phyloP scores from a whole-genome alignment of 2,329 filamentous ascomycete species.

The Sporothrix curviconia region DNA sequence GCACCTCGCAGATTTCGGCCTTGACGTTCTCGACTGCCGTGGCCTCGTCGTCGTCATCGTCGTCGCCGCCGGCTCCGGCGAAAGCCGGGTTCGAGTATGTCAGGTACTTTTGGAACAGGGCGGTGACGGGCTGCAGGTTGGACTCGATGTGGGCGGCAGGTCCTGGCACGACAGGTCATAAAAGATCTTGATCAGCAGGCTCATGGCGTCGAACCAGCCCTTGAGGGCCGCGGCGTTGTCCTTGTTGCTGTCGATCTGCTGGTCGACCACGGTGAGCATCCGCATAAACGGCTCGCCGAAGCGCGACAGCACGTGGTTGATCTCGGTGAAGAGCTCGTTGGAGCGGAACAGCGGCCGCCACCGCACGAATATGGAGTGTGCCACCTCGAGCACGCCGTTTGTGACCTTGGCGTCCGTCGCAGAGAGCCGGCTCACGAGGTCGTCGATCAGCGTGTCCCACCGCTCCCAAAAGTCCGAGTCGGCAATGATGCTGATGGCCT shows the following conservation, averaged over 20 bases:
- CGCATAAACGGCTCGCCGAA: slow-evolving; percentile 80
- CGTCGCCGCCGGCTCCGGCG: slow-evolving; percentile 72
- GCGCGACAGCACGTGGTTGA: slow-evolving; percentile 85
- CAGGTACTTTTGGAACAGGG: slow-evolving; percentile 85
- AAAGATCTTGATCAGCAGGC: slow-evolving; percentile 83
- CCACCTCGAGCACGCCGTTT: slow-evolving; percentile 90
- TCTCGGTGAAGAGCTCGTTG: slow-evolving; percentile 87
- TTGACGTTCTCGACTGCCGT: slow-evolving; percentile 81
- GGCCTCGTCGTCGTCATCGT: slow-evolving; percentile 91
- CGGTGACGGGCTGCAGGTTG: slow-evolving; percentile 68
- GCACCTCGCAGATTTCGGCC: slow-evolving; percentile 84
- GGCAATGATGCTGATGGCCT: slow-evolving; percentile 93
- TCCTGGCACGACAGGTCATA: slow-evolving; percentile 98
- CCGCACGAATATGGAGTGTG: slow-evolving; percentile 93
- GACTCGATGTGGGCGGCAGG: slow-evolving; percentile 88
- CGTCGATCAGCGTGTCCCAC: slow-evolving; percentile 83
- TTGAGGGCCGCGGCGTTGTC: slow-evolving; percentile 68
- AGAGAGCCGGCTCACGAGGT: slow-evolving; percentile 83
- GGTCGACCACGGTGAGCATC: slow-evolving; percentile 69
- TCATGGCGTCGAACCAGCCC: slow-evolving; percentile 76
- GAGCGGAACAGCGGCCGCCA: slow-evolving; percentile 94
- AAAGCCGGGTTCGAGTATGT: slow-evolving; percentile 80
- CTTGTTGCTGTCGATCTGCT: slow-evolving; percentile 66
- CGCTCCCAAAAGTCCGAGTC: slow-evolving; percentile 95
- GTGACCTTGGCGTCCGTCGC: slow-evolving; percentile 77